Percentiles rank a stretch among this genome's conserved stretches.
These are phyloP conservation scores for Hebeloma cylindrosporum DNA, from an alignment of 768 basidiomycete species.

Conservation along the genomic window DNA sequence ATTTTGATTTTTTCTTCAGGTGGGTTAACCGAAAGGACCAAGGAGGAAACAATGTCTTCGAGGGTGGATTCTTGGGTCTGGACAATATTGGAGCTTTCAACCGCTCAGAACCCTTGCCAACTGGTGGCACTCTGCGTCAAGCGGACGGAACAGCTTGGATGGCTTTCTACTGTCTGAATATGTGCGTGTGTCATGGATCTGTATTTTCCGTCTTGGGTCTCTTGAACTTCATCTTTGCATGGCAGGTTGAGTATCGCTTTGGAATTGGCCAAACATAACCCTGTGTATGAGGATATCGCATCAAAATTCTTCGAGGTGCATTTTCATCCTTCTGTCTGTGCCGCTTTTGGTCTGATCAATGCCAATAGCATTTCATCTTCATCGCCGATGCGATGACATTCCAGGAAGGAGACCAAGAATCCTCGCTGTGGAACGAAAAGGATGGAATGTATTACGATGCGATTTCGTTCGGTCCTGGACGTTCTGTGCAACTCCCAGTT, in stretches of 20 bases:
- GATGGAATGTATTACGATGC: slow-evolving; percentile 99
- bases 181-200: slow-evolving; percentile 48
- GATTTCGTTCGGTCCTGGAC: slow-evolving; percentile 80
- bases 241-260: slow-evolving; percentile 92
- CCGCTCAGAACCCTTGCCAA: slow-evolving; percentile 94
- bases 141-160: slow-evolving; percentile 99
- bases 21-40: slow-evolving; percentile 99
- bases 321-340: slow-evolving; percentile 5
- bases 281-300: slow-evolving; percentile 98
- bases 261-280: slow-evolving; percentile 96
- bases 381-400: slow-evolving; percentile 99
- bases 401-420: slow-evolving; percentile 71
- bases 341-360: not conserved
- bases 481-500: slow-evolving; percentile 89
- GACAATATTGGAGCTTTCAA: slow-evolving; percentile 99
- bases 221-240: slow-evolving; percentile 7
- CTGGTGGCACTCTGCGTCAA: slow-evolving; percentile 91
- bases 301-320: slow-evolving; percentile 92
- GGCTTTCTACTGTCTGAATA: slow-evolving; percentile 98
- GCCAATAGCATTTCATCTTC: slow-evolving; percentile 87
- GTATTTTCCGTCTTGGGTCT: not conserved
- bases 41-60: slow-evolving; percentile 94
- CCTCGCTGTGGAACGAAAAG: slow-evolving; percentile 91
- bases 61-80: slow-evolving; percentile 96
- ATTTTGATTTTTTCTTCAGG: slow-evolving; percentile 32